A percentile compares a stretch with the other conserved stretches of the same genome.
Evolutionary conservation across 306 rosid species (phyloP).

Genomic region (Medicago arabica): DNA sequence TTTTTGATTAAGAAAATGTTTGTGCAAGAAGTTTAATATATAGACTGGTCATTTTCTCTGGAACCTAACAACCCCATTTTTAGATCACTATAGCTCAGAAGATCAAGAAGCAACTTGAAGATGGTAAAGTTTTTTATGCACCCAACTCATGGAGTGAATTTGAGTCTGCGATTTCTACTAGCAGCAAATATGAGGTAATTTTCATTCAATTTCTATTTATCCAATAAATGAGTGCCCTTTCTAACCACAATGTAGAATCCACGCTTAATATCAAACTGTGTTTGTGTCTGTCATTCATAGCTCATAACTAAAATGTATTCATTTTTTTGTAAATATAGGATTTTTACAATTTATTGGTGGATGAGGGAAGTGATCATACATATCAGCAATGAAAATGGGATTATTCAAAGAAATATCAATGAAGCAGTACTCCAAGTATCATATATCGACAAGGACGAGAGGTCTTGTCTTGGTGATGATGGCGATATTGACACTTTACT

Average conservation of each 20-base stretch:
- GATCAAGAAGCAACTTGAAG: slow-evolving; percentile 65
- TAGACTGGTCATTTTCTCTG: slow-evolving; percentile 3
- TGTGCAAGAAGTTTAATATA: neutral
- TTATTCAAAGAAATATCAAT: slow-evolving; percentile 36
- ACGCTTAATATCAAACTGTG: neutral
- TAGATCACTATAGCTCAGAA: slow-evolving; percentile 64
- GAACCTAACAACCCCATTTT: slow-evolving; percentile 39
- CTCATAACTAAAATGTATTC: slow-evolving; percentile 3
- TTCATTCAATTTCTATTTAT: neutral
- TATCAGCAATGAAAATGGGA: too few species aligned
- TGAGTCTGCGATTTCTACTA: slow-evolving; percentile 45
- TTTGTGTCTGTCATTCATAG: neutral
- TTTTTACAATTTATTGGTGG: too few species aligned
- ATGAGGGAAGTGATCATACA: too few species aligned
- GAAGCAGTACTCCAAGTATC: slow-evolving; percentile 62
- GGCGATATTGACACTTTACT: slow-evolving; percentile 53
- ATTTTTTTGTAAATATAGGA: slow-evolving; percentile 54
- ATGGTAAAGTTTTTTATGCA: slow-evolving; percentile 65
- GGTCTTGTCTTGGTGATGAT: slow-evolving; percentile 48
- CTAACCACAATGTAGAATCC: neutral
- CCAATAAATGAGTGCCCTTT: slow-evolving; percentile 4
- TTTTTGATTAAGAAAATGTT: slow-evolving; percentile 17
- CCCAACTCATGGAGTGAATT: slow-evolving; percentile 64
- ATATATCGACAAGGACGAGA: slow-evolving; percentile 39
- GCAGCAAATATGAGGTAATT: slow-evolving; percentile 73